Evolutionary conservation across 129 eudicot species (phyloP), one percentile per base, ranked within the genome.

Genomic region (Kitagawia praeruptora): DNA sequence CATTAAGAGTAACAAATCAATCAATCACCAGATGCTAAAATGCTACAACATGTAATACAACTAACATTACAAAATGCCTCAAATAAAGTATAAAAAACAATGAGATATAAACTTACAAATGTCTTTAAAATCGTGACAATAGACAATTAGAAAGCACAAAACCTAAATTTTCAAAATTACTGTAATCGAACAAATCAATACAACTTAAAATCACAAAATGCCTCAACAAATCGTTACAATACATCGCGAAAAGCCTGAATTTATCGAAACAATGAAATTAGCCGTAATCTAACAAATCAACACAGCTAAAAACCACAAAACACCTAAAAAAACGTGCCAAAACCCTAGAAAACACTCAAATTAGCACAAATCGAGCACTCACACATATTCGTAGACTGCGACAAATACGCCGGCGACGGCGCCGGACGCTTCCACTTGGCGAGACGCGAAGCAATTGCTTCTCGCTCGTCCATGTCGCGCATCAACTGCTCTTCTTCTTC

Each of bases 391-490:
- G 80, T 78, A 15, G 92, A 82, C 67, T 85, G 87, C n/a, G 88
- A 72, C 4, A 70, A 79, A 83, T 90, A 90, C 8, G 88, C 63
- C 15, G 78, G 49, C 7, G 84, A 76, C 39, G 89, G 75, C 0
- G 41, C 23, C 15, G 98, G 99, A 4, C 99, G 97, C 64, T 90
- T 89, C 99, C 99, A 95, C 78, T 95, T 95, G 14, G 47, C 31
- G 27, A 95, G 84, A n/a, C 96, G 91, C 23, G 79, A 73, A 21
- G 93, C 88, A 31, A 90, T 80, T 51, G 96, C 93, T 82, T 88
- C 88, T 42, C 90, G 82, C 78, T 87, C 87, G 25, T 91, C 92
- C 79, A 84, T 83, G 75, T 89, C 93, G 15, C 92, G 93, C 47
- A 91, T 88, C 66, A 86, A 78, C 54, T 81, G 85, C 21, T 88